Conservation (phyloP, 805 yeast genomes). For the Candida fluviatilis region DNA sequence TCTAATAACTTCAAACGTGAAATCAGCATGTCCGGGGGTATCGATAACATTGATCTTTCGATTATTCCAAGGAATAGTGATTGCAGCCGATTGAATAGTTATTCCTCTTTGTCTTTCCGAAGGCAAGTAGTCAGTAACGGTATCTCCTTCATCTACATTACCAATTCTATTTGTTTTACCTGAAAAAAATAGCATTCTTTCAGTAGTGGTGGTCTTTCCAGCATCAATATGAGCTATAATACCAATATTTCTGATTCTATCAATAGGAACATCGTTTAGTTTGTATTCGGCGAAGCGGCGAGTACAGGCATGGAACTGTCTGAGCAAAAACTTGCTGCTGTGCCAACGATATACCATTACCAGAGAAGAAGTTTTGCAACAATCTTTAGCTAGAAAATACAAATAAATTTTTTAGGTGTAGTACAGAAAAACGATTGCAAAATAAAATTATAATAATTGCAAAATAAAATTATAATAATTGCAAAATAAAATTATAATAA, state of each 20-base stretch:
- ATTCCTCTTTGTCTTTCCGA: constrained; percentile 92
- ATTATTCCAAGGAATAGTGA: constrained; percentile 80
- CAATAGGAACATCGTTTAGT: constrained; percentile 25
- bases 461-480: too few relatives aligned
- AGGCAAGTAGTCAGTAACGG: constrained; percentile 87
- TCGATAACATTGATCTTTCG: constrained; percentile 83
- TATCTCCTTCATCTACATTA: constrained; percentile 94
- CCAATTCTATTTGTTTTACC: constrained; percentile 82
- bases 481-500: too few relatives aligned
- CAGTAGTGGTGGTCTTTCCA: constrained; percentile 97
- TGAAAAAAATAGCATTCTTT: constrained; percentile 85
- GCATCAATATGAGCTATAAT: constrained; percentile 99
- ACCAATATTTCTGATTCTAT: constrained; percentile 76
- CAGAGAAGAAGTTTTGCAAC: too few relatives aligned
- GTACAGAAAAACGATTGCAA: too few relatives aligned
- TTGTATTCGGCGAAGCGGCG: constrained; percentile 3
- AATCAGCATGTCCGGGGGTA: constrained; percentile 98
- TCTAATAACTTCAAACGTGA: constrained; percentile 88
- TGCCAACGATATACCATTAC: not conserved
- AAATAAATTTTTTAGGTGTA: too few relatives aligned
- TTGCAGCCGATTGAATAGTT: constrained; percentile 95
- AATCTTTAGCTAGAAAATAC: too few relatives aligned
- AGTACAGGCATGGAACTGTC: not conserved
- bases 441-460: too few relatives aligned
- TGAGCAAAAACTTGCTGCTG: not conserved